Percentiles rank a stretch among this genome's conserved stretches.
Evolutionary conservation across 768 basidiomycete species (phyloP).

Genomic region (Clavulina sp.): DNA sequence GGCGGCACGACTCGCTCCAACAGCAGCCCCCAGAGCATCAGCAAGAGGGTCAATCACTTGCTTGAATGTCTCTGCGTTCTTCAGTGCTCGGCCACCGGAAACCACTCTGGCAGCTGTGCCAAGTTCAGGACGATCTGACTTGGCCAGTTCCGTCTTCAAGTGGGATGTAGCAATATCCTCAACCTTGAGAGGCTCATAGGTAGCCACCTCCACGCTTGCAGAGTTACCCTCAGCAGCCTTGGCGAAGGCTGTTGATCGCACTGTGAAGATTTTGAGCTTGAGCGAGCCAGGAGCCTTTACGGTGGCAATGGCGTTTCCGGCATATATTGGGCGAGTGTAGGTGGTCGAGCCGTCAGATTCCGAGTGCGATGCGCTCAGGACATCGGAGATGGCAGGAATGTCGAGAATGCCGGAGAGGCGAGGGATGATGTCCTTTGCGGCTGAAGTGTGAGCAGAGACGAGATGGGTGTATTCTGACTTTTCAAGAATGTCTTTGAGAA

Average conservation of each 20-base stretch:
- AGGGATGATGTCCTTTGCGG: slow-evolving; percentile 83
- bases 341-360: slow-evolving; percentile 51
- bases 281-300: slow-evolving; percentile 64
- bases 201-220: slow-evolving; percentile 39
- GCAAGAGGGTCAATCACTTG: slow-evolving; percentile 77
- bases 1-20: slow-evolving; percentile 95
- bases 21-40: slow-evolving; percentile 82
- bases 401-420: slow-evolving; percentile 83
- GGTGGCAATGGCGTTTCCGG: slow-evolving; percentile 92
- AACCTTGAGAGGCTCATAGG: slow-evolving; percentile 46
- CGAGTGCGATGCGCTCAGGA: slow-evolving; percentile 68
- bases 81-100: slow-evolving; percentile 88
- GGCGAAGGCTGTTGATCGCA: slow-evolving; percentile 78
- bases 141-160: slow-evolving; percentile 56
- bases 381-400: slow-evolving; percentile 78
- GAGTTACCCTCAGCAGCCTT: slow-evolving; percentile 35
- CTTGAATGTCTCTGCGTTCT: slow-evolving; percentile 87
- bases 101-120: slow-evolving; percentile 76
- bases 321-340: slow-evolving; percentile 90
- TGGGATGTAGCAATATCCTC: slow-evolving; percentile 41
- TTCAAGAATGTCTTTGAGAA: slow-evolving; percentile 59
- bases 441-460: slow-evolving; percentile 79
- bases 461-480: slow-evolving; percentile 63
- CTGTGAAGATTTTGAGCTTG: slow-evolving; percentile 84
- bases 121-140: slow-evolving; percentile 86